These are phyloP conservation scores for Pneumocystis oryctolagi DNA, from an alignment of 1,139 yeast genomes.

Conservation along the genomic window DNA sequence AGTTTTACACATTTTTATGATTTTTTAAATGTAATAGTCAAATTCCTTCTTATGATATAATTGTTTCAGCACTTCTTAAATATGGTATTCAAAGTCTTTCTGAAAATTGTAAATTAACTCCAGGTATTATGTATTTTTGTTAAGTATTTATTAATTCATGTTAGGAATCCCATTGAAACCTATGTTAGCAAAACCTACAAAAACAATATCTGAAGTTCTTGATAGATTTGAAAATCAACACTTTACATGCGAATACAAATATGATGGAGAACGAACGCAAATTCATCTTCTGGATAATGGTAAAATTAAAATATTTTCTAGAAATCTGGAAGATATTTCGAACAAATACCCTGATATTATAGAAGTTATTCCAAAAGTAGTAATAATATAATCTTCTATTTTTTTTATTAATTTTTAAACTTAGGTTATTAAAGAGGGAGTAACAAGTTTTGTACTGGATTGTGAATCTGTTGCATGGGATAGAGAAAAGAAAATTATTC, in stretches of 20 bases:
- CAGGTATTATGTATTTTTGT: conserved; percentile 29
- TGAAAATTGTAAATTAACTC: conserved; percentile 59
- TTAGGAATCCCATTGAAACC: conserved; percentile 81
- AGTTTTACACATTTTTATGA: conserved; percentile 43
- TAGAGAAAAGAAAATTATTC: conserved; percentile 48
- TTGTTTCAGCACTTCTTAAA: conserved; percentile 50
- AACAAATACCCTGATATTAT: conserved; percentile 85
- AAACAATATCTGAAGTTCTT: conserved; percentile 73
- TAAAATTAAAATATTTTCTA: conserved; percentile 57
- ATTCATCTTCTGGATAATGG: conserved; percentile 65
- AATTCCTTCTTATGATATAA: conserved; percentile 75
- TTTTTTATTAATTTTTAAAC: conserved; percentile 31
- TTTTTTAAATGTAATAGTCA: conserved; percentile 24
- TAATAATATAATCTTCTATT: neutral
- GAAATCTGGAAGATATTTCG: conserved; percentile 96
- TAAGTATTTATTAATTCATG: neutral
- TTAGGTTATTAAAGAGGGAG: conserved; percentile 36
- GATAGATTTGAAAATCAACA: conserved; percentile 55
- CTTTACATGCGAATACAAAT: conserved; percentile 90
- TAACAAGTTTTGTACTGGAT: conserved; percentile 54
- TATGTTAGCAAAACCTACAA: conserved; percentile 96
- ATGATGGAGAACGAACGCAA: conserved; percentile 97
- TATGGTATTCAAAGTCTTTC: conserved; percentile 52
- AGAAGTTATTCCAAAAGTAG: conserved; percentile 19
- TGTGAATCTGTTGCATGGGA: conserved; percentile 99